Conservation (phyloP, 2,329 filamentous ascomycete genomes). For the Colletotrichum spaethianum region DNA sequence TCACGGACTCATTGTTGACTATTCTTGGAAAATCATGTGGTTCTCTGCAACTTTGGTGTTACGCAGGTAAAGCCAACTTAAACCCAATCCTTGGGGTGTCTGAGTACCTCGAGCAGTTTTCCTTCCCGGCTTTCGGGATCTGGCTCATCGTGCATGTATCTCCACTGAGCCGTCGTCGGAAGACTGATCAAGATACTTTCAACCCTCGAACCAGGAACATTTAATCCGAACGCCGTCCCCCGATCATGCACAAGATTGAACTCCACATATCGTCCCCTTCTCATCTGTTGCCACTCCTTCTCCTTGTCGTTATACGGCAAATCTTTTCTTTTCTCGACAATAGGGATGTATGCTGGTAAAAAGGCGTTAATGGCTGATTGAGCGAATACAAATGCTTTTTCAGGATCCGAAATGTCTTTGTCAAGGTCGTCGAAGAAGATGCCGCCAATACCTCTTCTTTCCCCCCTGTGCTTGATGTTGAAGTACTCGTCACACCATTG, state of each 20-base stretch:
- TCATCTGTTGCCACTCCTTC: constrained; percentile 96
- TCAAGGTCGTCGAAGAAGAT: constrained; percentile 99
- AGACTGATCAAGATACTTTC: constrained; percentile 98
- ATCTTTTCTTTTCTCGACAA: constrained; percentile 88
- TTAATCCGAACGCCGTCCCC: constrained; percentile 93
- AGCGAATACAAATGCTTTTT: constrained; percentile 89
- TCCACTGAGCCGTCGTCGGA: constrained; percentile 92
- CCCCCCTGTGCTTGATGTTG: constrained; percentile 89
- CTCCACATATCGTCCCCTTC: constrained; percentile 93
- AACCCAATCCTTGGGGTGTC: constrained; percentile 75
- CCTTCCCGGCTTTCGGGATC: constrained; percentile 75
- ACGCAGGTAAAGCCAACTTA: constrained; percentile 47
- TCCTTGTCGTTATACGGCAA: constrained; percentile 88
- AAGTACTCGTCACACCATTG: constrained; percentile 99
- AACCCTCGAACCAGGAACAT: constrained; percentile 89
- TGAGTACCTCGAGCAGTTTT: constrained; percentile 80
- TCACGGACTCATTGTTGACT: background rate
- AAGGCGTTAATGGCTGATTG: constrained; percentile 89
- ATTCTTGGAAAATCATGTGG: background rate
- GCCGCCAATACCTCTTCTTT: constrained; percentile 89
- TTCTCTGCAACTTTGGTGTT: background rate
- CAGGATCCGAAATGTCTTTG: constrained; percentile 84
- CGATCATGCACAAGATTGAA: constrained; percentile 98
- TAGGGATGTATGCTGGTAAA: constrained; percentile 92
- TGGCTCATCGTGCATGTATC: constrained; percentile 88